Conservation (phyloP, 768 basidiomycete species). For the Leccinum broughii region DNA sequence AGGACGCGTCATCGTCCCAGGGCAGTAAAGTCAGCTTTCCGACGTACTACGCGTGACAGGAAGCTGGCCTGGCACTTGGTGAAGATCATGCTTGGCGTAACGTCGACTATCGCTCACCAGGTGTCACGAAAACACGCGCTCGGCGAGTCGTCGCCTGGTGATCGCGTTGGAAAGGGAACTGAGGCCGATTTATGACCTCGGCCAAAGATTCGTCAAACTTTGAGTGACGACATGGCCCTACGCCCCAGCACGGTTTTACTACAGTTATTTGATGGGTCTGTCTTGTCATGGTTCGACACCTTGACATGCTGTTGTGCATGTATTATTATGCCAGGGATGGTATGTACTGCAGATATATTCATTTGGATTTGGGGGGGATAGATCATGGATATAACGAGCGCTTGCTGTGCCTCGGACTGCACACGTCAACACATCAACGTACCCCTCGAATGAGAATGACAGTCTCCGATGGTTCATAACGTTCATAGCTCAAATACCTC, state of each 20-base stretch:
- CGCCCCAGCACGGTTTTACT: background rate
- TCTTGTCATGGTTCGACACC: slow-evolving; percentile 2
- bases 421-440: background rate
- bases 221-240: background rate
- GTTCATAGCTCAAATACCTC: background rate
- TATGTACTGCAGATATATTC: background rate
- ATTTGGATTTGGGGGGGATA: background rate
- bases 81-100: background rate
- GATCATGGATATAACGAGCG: background rate
- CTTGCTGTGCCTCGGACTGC: background rate
- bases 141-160: background rate
- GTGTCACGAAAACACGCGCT: background rate
- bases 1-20: slow-evolving; percentile 1
- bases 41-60: background rate
- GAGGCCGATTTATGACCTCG: background rate
- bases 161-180: background rate
- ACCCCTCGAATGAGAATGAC: background rate
- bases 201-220: background rate
- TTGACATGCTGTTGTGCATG: background rate
- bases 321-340: slow-evolving; percentile 4
- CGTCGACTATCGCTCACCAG: background rate
- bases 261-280: slow-evolving; percentile 3
- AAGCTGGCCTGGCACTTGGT: background rate
- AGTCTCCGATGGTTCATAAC: background rate
- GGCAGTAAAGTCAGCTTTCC: background rate